Conservation (phyloP, 345 rosid genomes). For the Toxicodendron radicans region DNA sequence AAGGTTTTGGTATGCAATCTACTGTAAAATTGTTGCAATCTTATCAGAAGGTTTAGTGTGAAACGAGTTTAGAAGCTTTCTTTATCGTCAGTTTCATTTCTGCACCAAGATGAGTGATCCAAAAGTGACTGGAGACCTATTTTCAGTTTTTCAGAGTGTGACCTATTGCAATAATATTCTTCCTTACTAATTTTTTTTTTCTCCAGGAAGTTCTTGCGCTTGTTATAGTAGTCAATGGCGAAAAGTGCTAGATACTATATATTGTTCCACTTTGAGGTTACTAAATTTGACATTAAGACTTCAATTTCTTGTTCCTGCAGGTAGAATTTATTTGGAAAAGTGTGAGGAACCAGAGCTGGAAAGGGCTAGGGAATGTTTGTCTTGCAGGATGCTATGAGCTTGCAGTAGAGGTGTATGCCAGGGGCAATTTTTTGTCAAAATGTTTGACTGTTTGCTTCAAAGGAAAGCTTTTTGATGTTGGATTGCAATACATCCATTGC, state of each 20-base stretch:
- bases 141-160: not conserved
- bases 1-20: not conserved
- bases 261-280: not conserved
- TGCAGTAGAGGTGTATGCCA: too few relatives aligned
- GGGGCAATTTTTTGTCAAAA: too few relatives aligned
- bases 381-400: too few relatives aligned
- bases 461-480: constrained; percentile 44
- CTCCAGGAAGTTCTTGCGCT: not conserved
- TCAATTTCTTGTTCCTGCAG: constrained; percentile 20
- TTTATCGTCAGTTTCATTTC: too few relatives aligned
- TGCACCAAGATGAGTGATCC: too few relatives aligned
- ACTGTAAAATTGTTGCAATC: not conserved
- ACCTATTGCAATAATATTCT: not conserved
- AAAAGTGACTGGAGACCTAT: too few relatives aligned
- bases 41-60: not conserved
- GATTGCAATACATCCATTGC: constrained; percentile 35
- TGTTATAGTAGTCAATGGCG: not conserved
- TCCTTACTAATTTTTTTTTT: not conserved
- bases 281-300: not conserved
- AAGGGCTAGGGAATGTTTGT: too few relatives aligned
- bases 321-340: constrained; percentile 36
- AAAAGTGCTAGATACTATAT: not conserved
- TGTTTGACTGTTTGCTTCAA: constrained; percentile 30
- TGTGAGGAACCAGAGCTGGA: constrained; percentile 34
- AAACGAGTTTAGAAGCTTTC: not conserved